phyloP scores from a whole-genome alignment of 805 yeast species.

The Suhomyces canberraensis region DNA sequence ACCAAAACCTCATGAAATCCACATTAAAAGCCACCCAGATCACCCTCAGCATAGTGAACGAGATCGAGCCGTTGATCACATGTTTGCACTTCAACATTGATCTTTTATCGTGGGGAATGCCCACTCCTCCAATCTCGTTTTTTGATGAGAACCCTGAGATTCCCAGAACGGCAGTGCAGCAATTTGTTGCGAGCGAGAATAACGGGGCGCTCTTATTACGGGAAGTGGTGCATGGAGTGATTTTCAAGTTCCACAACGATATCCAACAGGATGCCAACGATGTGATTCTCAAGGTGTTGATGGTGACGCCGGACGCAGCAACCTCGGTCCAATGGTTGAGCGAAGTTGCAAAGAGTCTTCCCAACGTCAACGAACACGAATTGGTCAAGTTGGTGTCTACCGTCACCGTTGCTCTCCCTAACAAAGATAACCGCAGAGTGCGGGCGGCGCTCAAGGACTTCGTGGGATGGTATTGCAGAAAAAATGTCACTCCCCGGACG shows the following conservation, averaged over 20 bases:
- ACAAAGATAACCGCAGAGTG: slow-evolving; percentile 70
- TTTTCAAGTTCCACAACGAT: slow-evolving; percentile 68
- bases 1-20: slow-evolving; percentile 46
- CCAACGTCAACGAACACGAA: slow-evolving; percentile 68
- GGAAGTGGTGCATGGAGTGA: slow-evolving; percentile 60
- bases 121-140: slow-evolving; percentile 73
- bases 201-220: slow-evolving; percentile 58
- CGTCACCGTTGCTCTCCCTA: slow-evolving; percentile 56
- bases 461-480: slow-evolving; percentile 77
- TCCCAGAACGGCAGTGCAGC: slow-evolving; percentile 19
- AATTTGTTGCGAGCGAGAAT: slow-evolving; percentile 37
- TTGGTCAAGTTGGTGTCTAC: slow-evolving; percentile 57
- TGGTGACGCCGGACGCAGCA: slow-evolving; percentile 44
- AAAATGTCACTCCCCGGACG: slow-evolving; percentile 50
- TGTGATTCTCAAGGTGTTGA: slow-evolving; percentile 60
- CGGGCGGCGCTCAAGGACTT: slow-evolving; percentile 73
- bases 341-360: slow-evolving; percentile 52
- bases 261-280: slow-evolving; percentile 73
- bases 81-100: slow-evolving; percentile 79
- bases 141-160: slow-evolving; percentile 45
- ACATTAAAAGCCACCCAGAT: slow-evolving; percentile 58
- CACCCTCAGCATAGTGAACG: slow-evolving; percentile 51
- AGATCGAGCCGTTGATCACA: slow-evolving; percentile 66
- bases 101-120: slow-evolving; percentile 79
- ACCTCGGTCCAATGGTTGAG: slow-evolving; percentile 59